Evolutionary conservation across 83 land plant genomes (phyloP).

Genomic region (Picea engelmannii): DNA sequence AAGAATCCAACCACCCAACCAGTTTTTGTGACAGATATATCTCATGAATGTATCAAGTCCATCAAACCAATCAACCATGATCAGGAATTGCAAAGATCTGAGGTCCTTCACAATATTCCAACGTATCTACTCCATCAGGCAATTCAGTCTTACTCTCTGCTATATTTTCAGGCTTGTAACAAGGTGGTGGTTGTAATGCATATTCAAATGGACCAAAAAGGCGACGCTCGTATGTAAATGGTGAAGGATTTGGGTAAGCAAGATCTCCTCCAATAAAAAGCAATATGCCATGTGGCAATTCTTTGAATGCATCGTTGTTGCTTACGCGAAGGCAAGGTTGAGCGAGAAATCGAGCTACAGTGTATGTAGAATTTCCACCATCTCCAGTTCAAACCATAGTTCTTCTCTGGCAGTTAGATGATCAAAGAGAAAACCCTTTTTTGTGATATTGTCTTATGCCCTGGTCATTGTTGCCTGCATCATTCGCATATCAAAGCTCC

Average conservation of each 20-base stretch:
- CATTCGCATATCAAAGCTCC: slow-evolving; percentile 98
- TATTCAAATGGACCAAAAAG: no score
- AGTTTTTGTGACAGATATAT: no score
- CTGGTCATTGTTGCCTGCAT: slow-evolving; percentile 97
- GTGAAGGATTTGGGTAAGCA: slow-evolving; percentile 26
- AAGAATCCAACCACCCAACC: no score
- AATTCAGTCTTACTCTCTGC: no score
- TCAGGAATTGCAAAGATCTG: no score
- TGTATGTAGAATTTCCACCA: slow-evolving; percentile 98
- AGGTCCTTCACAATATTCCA: no score
- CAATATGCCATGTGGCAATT: slow-evolving; percentile 76
- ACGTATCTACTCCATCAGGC: no score
- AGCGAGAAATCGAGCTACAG: slow-evolving; percentile 90
- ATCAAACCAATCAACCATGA: no score
- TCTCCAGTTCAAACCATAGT: slow-evolving; percentile 99
- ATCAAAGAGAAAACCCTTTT: slow-evolving; percentile 74
- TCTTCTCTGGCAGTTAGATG: slow-evolving; percentile 70
- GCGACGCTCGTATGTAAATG: no score
- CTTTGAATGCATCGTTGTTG: slow-evolving; percentile 19
- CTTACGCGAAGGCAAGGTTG: slow-evolving; percentile 66
- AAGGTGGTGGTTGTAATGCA: no score
- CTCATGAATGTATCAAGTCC: no score
- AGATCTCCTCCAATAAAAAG: slow-evolving; percentile 96
- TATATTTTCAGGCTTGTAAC: no score
- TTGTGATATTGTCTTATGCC: slow-evolving; percentile 46